Evolutionary conservation across 2,329 filamentous ascomycete genomes (phyloP).

Genomic region (Fusarium equiseti): DNA sequence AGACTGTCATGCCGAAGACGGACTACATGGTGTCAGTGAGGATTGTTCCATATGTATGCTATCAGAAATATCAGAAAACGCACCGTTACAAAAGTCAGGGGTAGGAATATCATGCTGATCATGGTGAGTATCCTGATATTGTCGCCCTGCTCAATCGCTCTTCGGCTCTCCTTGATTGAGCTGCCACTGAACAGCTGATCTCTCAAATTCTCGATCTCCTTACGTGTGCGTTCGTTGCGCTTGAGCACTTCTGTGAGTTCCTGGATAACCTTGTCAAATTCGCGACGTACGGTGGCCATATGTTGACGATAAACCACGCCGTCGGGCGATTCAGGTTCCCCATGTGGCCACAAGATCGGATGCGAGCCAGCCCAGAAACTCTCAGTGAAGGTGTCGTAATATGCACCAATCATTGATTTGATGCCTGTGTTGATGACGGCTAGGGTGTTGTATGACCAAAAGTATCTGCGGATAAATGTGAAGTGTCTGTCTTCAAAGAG

Average conservation of each 20-base stretch:
- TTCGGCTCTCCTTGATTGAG: constrained; percentile 70
- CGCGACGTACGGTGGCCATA: constrained; percentile 59
- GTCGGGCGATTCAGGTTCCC: constrained; percentile 58
- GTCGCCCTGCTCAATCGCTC: constrained; percentile 72
- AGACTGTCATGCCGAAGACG: constrained; percentile 66
- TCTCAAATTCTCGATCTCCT: constrained; percentile 67
- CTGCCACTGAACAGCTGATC: constrained; percentile 74
- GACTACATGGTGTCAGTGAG: constrained; percentile 48
- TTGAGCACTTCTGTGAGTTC: constrained; percentile 61
- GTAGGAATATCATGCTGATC: constrained; percentile 71
- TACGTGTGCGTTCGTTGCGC: constrained; percentile 65
- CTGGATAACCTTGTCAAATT: constrained; percentile 64
- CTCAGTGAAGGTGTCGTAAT: constrained; percentile 68
- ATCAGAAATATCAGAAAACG: constrained; percentile 24
- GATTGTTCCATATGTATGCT: neutral
- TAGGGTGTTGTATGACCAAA: constrained; percentile 72
- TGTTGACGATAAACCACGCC: constrained; percentile 62
- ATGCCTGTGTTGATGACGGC: constrained; percentile 71
- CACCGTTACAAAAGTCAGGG: constrained; percentile 70
- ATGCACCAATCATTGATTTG: constrained; percentile 68
- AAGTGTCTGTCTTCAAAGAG: constrained; percentile 72
- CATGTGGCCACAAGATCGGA: constrained; percentile 67
- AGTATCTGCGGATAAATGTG: constrained; percentile 71
- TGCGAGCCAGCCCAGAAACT: constrained; percentile 69
- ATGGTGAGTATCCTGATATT: constrained; percentile 72